Evolutionary conservation across 495 filamentous ascomycete genomes (phyloP).

Genomic region (Penicillium coprophilum): DNA sequence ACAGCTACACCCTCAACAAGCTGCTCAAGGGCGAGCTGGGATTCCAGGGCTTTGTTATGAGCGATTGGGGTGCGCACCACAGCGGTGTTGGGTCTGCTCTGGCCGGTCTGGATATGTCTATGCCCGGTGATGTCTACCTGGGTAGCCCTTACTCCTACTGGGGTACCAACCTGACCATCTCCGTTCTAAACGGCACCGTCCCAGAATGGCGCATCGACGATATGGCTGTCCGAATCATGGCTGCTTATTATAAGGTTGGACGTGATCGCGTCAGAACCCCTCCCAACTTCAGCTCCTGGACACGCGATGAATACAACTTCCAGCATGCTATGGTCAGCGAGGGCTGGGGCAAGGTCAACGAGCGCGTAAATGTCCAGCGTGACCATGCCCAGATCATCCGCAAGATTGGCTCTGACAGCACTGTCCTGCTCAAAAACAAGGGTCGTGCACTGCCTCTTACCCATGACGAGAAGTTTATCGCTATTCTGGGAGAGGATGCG

Average conservation of each 20-base stretch:
- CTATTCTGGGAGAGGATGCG: constrained; percentile 85
- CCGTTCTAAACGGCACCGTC: constrained; percentile 85
- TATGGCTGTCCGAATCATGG: constrained; percentile 90
- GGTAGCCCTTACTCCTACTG: constrained; percentile 72
- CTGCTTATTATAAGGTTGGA: constrained; percentile 88
- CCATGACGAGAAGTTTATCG: constrained; percentile 69
- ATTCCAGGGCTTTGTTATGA: constrained; percentile 94
- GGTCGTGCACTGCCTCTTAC: constrained; percentile 73
- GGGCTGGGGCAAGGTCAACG: constrained; percentile 71
- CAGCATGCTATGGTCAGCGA: constrained; percentile 59
- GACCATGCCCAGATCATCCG: constrained; percentile 73
- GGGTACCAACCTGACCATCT: constrained; percentile 82
- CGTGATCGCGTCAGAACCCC: constrained; percentile 60
- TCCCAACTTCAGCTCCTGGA: constrained; percentile 91
- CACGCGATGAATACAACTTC: constrained; percentile 68
- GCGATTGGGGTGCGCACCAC: constrained; percentile 87
- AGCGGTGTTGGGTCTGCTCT: constrained; percentile 73
- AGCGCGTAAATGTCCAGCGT: constrained; percentile 77
- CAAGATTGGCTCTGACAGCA: constrained; percentile 70
- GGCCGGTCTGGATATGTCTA: constrained; percentile 91
- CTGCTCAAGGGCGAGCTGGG: constrained; percentile 87
- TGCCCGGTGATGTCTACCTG: constrained; percentile 86
- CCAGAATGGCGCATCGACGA: constrained; percentile 92
- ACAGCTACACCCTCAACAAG: constrained; percentile 75
- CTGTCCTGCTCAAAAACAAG: constrained; percentile 86